Evolutionary conservation across 768 basidiomycete genomes (phyloP).

Genomic region (Mrakia gelida): DNA sequence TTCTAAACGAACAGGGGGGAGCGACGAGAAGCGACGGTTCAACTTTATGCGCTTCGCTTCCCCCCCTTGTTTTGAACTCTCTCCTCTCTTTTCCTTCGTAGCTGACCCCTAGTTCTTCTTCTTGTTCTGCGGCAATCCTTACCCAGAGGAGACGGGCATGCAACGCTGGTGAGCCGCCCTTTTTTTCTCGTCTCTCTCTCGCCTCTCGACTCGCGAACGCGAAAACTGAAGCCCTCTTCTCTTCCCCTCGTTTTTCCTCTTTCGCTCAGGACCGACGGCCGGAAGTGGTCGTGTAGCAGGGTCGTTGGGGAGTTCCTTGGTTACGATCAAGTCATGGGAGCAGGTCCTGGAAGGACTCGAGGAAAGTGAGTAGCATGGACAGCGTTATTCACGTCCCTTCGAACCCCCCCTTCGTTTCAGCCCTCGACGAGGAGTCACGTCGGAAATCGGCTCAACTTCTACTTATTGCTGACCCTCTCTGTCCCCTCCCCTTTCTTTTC

Average conservation of each 20-base stretch:
- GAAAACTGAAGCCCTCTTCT: neutral
- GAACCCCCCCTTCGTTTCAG: constrained; percentile 9
- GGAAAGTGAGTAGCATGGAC: neutral
- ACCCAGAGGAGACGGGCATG: constrained; percentile 42
- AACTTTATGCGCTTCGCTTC: neutral
- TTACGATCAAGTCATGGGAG: constrained; percentile 18
- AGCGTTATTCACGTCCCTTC: neutral
- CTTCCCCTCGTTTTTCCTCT: neutral
- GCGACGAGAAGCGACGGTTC: neutral
- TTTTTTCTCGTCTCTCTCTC: neutral
- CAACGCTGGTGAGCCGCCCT: constrained; percentile 6
- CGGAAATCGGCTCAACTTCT: neutral
- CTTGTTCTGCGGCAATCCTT: neutral
- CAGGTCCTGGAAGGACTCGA: neutral
- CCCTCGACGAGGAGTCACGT: neutral
- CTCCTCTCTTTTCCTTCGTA: no score
- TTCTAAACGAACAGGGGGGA: neutral
- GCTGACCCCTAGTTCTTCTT: neutral
- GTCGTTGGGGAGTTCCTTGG: constrained; percentile 23
- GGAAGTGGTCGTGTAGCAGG: constrained; percentile 15
- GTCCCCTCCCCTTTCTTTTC: constrained; percentile 19
- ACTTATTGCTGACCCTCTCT: constrained; percentile 30
- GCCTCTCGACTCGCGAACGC: neutral
- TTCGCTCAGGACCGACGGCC: constrained; percentile 21
- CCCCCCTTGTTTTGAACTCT: neutral